These are phyloP conservation scores for Lasiodiplodia sp. DNA, from an alignment of 2,329 filamentous ascomycete genomes.

Conservation along the genomic window DNA sequence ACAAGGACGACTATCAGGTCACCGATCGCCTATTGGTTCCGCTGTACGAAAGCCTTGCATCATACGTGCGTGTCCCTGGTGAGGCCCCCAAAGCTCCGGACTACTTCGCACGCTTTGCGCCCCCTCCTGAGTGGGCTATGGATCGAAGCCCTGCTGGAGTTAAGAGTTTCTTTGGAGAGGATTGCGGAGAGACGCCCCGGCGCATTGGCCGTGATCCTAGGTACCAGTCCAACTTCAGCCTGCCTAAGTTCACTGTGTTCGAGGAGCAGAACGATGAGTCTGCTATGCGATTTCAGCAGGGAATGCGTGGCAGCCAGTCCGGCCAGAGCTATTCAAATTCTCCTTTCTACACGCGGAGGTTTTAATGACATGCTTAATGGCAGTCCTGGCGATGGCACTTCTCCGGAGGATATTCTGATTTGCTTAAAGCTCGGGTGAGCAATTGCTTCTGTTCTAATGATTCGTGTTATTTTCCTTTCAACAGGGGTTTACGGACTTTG, in stretches of 20 bases:
- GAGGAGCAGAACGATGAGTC: slow-evolving; percentile 11
- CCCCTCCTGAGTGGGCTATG: slow-evolving; percentile 48
- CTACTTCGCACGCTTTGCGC: slow-evolving; percentile 52
- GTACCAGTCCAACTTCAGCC: slow-evolving; percentile 11
- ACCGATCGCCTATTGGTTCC: slow-evolving; percentile 50
- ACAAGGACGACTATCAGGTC: slow-evolving; percentile 29
- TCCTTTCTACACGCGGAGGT: background rate
- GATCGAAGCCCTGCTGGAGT: slow-evolving; percentile 48
- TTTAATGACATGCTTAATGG: background rate
- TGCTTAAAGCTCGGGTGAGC: background rate
- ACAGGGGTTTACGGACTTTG: background rate
- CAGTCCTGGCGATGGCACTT: background rate
- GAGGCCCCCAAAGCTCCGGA: slow-evolving; percentile 34
- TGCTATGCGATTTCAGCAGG: background rate
- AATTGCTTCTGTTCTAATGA: background rate
- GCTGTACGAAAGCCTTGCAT: slow-evolving; percentile 51
- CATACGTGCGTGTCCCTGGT: slow-evolving; percentile 41
- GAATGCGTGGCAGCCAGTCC: background rate
- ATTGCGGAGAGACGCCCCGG: slow-evolving; percentile 24
- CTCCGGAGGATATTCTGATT: background rate
- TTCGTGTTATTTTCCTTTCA: background rate
- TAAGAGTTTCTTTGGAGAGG: slow-evolving; percentile 50
- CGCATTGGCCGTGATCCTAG: slow-evolving; percentile 30
- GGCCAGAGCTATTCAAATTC: background rate
- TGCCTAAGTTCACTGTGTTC: slow-evolving; percentile 7